These are phyloP conservation scores for Eucalyptus marginata DNA, from an alignment of 345 rosid genomes.

Conservation along the genomic window DNA sequence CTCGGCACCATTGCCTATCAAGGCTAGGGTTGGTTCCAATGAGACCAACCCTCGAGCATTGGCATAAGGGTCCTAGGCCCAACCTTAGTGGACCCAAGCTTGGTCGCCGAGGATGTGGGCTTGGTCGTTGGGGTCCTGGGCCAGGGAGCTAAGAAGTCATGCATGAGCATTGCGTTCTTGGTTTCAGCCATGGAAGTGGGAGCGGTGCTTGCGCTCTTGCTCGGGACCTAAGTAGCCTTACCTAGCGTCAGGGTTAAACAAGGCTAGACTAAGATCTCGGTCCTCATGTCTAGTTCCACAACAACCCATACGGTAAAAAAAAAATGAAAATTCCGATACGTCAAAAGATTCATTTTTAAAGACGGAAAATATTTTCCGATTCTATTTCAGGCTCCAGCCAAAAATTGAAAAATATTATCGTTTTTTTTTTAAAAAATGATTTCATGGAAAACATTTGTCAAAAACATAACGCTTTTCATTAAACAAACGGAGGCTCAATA, in stretches of 20 bases:
- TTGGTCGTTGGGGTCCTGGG: fast-evolving
- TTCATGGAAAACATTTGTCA: no score
- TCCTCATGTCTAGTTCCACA: fast-evolving
- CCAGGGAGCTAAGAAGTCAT: fast-evolving
- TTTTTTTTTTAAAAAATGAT: fast-evolving
- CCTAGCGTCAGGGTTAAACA: fast-evolving
- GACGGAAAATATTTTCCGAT: fast-evolving
- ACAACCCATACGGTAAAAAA: fast-evolving
- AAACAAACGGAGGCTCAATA: no score
- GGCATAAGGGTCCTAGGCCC: fast-evolving
- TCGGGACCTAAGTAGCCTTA: background rate
- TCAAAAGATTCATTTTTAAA: no score
- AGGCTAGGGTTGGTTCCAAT: fast-evolving
- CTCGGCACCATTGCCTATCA: no score
- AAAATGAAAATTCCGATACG: no score
- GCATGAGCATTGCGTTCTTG: fast-evolving
- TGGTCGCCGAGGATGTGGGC: fast-evolving
- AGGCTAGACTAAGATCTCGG: background rate
- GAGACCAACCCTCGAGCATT: background rate
- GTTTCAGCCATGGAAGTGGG: background rate
- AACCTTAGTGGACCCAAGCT: fast-evolving
- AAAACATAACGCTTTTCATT: no score
- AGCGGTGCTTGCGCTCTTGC: fast-evolving
- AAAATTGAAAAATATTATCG: fast-evolving
- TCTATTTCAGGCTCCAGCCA: fast-evolving